phyloP scores from a whole-genome alignment of 352 stramenopile genomes.

The Phytophthora nicotianae region DNA sequence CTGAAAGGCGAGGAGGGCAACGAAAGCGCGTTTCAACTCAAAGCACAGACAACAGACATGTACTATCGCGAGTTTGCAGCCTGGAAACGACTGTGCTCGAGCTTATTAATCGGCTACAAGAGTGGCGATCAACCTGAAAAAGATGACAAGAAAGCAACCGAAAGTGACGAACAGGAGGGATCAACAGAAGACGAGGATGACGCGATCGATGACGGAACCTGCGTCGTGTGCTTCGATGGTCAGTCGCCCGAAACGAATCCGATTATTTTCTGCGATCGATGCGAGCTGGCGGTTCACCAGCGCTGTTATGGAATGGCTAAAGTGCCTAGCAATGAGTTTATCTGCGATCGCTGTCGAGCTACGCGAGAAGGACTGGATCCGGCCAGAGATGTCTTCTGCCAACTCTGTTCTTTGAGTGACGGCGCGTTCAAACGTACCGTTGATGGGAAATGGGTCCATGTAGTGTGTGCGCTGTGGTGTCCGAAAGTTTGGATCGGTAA shows the following conservation, averaged over 20 bases:
- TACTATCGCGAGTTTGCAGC: constrained; percentile 79
- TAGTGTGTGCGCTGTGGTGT: constrained; percentile 90
- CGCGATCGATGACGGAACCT: constrained; percentile 83
- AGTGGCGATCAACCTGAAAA: constrained; percentile 5
- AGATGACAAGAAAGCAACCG: constrained; percentile 15
- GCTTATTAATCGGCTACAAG: constrained; percentile 66
- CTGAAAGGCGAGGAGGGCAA: constrained; percentile 41
- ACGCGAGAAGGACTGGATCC: constrained; percentile 61
- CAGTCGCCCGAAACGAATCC: constrained; percentile 87
- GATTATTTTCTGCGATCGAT: constrained; percentile 91
- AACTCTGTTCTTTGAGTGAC: constrained; percentile 83
- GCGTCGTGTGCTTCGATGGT: constrained; percentile 90
- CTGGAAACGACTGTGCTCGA: constrained; percentile 81
- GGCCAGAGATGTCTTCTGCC: constrained; percentile 71
- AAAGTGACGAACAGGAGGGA: constrained; percentile 27
- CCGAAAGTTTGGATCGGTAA: constrained; percentile 89
- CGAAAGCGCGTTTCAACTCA: constrained; percentile 31
- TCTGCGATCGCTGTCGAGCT: constrained; percentile 83
- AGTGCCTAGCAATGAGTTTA: constrained; percentile 87
- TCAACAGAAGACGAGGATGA: constrained; percentile 49
- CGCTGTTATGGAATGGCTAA: constrained; percentile 88
- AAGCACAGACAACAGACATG: constrained; percentile 51
- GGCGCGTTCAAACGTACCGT: constrained; percentile 88
- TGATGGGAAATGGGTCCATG: constrained; percentile 89
- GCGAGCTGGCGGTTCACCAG: constrained; percentile 89